A percentile compares a stretch with the other conserved stretches of the same genome.
These are phyloP conservation scores for Diaporthe nobilis DNA, from an alignment of 2,329 filamentous ascomycete genomes.

Conservation along the genomic window DNA sequence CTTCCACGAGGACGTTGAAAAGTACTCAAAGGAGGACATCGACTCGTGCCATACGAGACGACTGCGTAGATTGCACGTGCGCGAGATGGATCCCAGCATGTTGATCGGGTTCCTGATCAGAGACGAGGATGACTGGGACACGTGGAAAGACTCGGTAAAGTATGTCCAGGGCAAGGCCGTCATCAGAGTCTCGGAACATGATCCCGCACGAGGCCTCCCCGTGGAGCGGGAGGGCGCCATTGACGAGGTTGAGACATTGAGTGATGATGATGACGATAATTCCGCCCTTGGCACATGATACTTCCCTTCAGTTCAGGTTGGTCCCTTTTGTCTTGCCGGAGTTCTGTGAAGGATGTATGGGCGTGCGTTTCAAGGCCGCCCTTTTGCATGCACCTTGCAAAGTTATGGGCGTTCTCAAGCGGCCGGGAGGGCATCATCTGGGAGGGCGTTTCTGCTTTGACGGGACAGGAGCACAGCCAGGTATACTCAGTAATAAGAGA, in stretches of 20 bases:
- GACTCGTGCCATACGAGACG: constrained; percentile 90
- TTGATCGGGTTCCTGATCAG: constrained; percentile 92
- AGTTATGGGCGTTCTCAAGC: constrained; percentile 17
- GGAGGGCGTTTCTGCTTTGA: constrained; percentile 18
- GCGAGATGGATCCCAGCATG: constrained; percentile 99
- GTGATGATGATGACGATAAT: constrained; percentile 72
- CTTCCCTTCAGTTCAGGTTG: not conserved
- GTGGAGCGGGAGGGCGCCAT: constrained; percentile 80
- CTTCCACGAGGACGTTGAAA: constrained; percentile 67
- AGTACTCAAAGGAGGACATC: constrained; percentile 80
- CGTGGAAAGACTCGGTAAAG: constrained; percentile 83
- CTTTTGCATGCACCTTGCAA: constrained; percentile 2
- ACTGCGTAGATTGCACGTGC: constrained; percentile 84
- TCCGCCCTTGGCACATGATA: constrained; percentile 45
- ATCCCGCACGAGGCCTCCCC: constrained; percentile 69
- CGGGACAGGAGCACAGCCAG: constrained; percentile 7
- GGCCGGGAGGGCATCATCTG: not conserved
- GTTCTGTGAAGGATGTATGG: constrained; percentile 4
- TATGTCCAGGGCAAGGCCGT: constrained; percentile 86
- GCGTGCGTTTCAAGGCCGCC: not conserved
- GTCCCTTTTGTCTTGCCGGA: constrained; percentile 8
- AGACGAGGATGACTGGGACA: constrained; percentile 84
- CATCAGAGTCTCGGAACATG: constrained; percentile 83
- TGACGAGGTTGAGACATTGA: constrained; percentile 91
- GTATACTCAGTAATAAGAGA: not conserved